These are phyloP conservation scores for Amanita thiersii DNA, from an alignment of 768 basidiomycete genomes.

Conservation along the genomic window DNA sequence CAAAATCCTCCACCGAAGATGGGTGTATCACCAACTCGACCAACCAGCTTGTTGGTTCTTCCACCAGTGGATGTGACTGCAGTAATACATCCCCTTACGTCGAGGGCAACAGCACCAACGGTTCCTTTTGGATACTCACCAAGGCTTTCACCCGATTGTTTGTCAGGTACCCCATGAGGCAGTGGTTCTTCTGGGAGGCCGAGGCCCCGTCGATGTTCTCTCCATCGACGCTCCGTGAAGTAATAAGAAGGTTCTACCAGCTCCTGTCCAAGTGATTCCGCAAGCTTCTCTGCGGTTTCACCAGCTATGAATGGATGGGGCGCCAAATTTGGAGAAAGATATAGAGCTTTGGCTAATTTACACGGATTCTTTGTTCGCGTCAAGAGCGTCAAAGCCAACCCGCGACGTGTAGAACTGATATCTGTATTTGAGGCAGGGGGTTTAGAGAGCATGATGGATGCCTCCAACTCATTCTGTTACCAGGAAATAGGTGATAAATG, in stretches of 20 bases:
- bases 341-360: slow-evolving; percentile 59
- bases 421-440: slow-evolving; percentile 60
- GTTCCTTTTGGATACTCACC: slow-evolving; percentile 69
- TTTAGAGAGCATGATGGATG: slow-evolving; percentile 73
- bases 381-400: slow-evolving; percentile 56
- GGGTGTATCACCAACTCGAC: slow-evolving; percentile 80
- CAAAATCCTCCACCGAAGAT: slow-evolving; percentile 73
- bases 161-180: slow-evolving; percentile 22
- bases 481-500: slow-evolving; percentile 1
- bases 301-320: slow-evolving; percentile 73
- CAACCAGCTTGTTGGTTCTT: slow-evolving; percentile 74
- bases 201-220: slow-evolving; percentile 64
- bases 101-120: slow-evolving; percentile 79
- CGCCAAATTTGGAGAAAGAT: slow-evolving; percentile 52
- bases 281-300: slow-evolving; percentile 51
- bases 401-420: slow-evolving; percentile 53
- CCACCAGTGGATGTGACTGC: slow-evolving; percentile 76
- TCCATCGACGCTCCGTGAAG: slow-evolving; percentile 69
- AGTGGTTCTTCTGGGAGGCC: slow-evolving; percentile 64
- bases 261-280: slow-evolving; percentile 41
- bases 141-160: slow-evolving; percentile 22
- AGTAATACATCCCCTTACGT: slow-evolving; percentile 65
- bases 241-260: slow-evolving; percentile 73
- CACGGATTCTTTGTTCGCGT: slow-evolving; percentile 68
- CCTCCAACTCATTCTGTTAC: slow-evolving; percentile 72